phyloP scores from a whole-genome alignment of 1,284 basidiomycete species.

The Rhodofomes roseus region DNA sequence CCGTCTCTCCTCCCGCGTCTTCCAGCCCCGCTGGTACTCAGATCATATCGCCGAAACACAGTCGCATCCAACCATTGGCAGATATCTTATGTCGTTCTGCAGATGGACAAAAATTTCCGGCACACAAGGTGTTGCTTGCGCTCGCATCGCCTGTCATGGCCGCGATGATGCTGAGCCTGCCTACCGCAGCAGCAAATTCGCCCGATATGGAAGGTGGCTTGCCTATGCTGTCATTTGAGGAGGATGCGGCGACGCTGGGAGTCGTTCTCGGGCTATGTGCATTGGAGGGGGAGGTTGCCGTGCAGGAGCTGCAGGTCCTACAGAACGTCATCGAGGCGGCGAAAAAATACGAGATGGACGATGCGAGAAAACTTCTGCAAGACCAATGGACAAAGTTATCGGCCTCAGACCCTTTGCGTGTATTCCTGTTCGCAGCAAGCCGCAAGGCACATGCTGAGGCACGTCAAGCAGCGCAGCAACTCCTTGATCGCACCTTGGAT shows the following conservation, averaged over 20 bases:
- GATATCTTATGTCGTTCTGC: constrained; percentile 5
- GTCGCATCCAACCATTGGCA: not conserved
- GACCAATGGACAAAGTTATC: constrained; percentile 20
- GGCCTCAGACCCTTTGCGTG: constrained; percentile 25
- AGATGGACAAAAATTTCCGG: constrained; percentile 5
- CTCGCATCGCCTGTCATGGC: constrained; percentile 5
- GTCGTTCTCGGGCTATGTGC: not conserved
- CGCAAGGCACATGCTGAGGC: constrained; percentile 7
- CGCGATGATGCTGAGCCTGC: not conserved
- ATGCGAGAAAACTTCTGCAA: not conserved
- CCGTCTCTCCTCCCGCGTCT: not conserved
- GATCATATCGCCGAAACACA: not conserved
- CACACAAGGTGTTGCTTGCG: constrained; percentile 3
- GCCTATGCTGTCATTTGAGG: not conserved
- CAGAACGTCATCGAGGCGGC: constrained; percentile 20
- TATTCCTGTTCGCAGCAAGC: constrained; percentile 16
- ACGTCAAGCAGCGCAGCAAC: not conserved
- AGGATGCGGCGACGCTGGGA: not conserved
- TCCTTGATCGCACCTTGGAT: not conserved
- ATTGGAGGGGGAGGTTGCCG: too few relatives aligned
- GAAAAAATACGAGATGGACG: constrained; percentile 34
- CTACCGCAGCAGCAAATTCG: not conserved
- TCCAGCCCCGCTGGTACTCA: not conserved
- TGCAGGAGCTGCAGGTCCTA: not conserved
- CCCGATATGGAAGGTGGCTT: not conserved